Percentiles rank a stretch among this genome's conserved stretches.
Evolutionary conservation across 257 asterid species (phyloP).

Genomic region (Solanum medicagineum): DNA sequence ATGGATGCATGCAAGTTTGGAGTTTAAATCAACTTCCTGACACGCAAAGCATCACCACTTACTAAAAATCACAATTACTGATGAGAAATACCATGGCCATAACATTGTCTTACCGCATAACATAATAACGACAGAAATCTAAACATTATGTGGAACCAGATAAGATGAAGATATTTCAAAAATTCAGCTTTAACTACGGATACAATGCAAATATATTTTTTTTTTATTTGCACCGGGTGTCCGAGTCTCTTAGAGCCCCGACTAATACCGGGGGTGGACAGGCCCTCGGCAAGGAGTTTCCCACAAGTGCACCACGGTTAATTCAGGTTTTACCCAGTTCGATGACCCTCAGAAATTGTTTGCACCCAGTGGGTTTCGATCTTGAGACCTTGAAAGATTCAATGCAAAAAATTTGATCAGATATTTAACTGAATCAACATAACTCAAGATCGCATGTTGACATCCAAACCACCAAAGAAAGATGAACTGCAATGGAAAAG

Average conservation of each 20-base stretch:
- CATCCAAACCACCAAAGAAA: background rate
- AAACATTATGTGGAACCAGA: background rate
- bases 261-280: no score
- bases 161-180: background rate
- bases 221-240: no score
- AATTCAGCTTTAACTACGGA: background rate
- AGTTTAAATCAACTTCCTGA: conserved; percentile 63
- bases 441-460: background rate
- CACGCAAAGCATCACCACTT: conserved; percentile 1
- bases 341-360: no score
- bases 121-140: background rate
- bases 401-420: background rate
- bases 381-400: no score
- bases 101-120: background rate
- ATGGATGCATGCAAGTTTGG: conserved; percentile 86
- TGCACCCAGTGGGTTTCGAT: no score
- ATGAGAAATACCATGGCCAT: background rate
- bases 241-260: no score
- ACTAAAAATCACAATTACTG: conserved; percentile 1
- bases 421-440: background rate
- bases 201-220: background rate
- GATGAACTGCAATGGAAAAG: background rate
- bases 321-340: no score
- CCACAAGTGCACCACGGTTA: no score
- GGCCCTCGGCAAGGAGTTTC: no score